Conservation (phyloP, 768 basidiomycete species). For the Collybia nuda region DNA sequence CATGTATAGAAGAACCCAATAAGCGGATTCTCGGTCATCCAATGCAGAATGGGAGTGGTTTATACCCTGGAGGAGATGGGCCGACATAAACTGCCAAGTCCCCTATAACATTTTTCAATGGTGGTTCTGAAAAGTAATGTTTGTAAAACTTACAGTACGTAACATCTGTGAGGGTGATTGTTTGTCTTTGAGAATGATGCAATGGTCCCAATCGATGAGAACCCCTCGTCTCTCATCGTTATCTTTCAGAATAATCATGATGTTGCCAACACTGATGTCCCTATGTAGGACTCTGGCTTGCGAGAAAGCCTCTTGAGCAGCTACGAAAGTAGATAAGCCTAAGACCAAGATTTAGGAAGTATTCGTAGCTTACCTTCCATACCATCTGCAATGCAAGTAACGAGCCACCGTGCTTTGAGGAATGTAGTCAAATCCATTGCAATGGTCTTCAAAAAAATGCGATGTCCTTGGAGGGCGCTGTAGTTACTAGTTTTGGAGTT, state of each 20-base stretch:
- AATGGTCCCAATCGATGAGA: not conserved
- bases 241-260: not conserved
- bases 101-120: not conserved
- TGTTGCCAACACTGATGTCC: conserved; percentile 6
- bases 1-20: not conserved
- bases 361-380: not conserved
- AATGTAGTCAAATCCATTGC: not conserved
- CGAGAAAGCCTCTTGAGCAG: not conserved
- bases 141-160: not conserved
- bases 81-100: conserved; percentile 1
- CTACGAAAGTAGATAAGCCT: not conserved
- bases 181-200: not conserved
- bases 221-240: not conserved
- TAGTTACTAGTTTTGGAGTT: not conserved
- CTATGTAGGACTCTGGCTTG: not conserved
- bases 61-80: not conserved
- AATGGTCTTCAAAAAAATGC: not conserved
- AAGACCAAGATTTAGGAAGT: too few relatives aligned
- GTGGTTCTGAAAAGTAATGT: not conserved
- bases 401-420: not conserved
- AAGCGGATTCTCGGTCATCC: conserved; percentile 1
- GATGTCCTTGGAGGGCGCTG: not conserved
- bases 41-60: not conserved
- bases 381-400: not conserved
- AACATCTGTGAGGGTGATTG: not conserved